phyloP scores from a whole-genome alignment of 2,329 filamentous ascomycete genomes.

The Cladobotryum mycophilum region DNA sequence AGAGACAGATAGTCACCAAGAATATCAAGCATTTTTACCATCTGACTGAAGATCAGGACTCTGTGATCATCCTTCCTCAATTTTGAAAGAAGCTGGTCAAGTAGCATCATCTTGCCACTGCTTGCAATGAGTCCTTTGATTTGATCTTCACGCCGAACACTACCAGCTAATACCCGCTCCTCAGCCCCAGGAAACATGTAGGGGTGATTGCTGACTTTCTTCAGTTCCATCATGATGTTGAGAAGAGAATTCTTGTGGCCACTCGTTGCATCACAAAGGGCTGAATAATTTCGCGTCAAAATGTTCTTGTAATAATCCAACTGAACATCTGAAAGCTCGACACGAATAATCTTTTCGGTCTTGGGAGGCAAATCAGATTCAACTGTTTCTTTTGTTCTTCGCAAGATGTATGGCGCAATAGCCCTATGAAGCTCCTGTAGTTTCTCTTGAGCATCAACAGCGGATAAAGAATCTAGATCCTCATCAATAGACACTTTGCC shows the following conservation, averaged over 20 bases:
- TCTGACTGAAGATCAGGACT: constrained; percentile 97
- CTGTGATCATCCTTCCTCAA: constrained; percentile 89
- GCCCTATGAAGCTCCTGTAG: constrained; percentile 77
- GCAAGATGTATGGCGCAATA: constrained; percentile 90
- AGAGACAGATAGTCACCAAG: constrained; percentile 88
- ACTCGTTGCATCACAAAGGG: constrained; percentile 80
- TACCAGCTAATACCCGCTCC: constrained; percentile 77
- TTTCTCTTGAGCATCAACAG: constrained; percentile 78
- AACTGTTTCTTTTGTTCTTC: constrained; percentile 94
- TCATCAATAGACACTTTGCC: constrained; percentile 87
- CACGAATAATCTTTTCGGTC: constrained; percentile 97
- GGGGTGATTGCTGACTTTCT: constrained; percentile 98
- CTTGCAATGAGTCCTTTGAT: constrained; percentile 91
- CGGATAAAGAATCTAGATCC: constrained; percentile 73
- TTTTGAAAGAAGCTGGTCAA: constrained; percentile 92
- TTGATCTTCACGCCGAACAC: constrained; percentile 76
- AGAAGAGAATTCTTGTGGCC: constrained; percentile 92
- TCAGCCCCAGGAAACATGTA: constrained; percentile 97
- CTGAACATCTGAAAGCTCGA: constrained; percentile 93
- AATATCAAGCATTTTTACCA: constrained; percentile 98
- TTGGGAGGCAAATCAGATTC: constrained; percentile 95
- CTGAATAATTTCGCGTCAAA: constrained; percentile 90
- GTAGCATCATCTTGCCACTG: constrained; percentile 99
- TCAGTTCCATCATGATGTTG: constrained; percentile 99
- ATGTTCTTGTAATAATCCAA: constrained; percentile 99